These are phyloP conservation scores for Torulaspora maleeae DNA, from an alignment of 805 yeast genomes.

Conservation along the genomic window DNA sequence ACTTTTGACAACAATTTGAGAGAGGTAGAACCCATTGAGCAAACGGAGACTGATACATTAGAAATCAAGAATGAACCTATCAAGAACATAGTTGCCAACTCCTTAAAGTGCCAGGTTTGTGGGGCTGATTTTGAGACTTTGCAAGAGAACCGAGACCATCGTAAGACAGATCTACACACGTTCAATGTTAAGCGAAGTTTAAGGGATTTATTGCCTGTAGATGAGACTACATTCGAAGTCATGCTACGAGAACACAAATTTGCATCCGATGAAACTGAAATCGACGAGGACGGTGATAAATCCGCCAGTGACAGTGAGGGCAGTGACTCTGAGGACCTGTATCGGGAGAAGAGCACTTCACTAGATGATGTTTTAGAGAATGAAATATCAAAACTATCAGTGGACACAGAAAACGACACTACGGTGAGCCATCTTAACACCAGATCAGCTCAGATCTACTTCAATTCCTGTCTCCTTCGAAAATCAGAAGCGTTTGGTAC, in stretches of 20 bases:
- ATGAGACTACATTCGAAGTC: conserved; percentile 56
- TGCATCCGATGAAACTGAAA: conserved; percentile 48
- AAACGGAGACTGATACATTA: neutral
- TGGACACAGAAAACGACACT: conserved; percentile 20
- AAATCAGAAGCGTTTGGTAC: conserved; percentile 53
- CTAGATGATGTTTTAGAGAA: conserved; percentile 28
- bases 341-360: conserved; percentile 24
- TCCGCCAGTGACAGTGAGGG: conserved; percentile 38
- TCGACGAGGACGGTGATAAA: conserved; percentile 35
- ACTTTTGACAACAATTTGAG: conserved; percentile 51
- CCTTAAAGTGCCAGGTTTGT: conserved; percentile 27
- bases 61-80: neutral
- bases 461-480: conserved; percentile 46
- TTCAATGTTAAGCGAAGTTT: conserved; percentile 54
- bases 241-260: conserved; percentile 18
- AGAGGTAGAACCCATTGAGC: conserved; percentile 21
- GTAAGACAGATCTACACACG: conserved; percentile 54
- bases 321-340: conserved; percentile 22
- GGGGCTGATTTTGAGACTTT: conserved; percentile 16
- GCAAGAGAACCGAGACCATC: conserved; percentile 40
- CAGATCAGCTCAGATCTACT: conserved; percentile 62
- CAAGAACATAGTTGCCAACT: conserved; percentile 10
- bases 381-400: conserved; percentile 19
- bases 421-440: conserved; percentile 56
- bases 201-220: conserved; percentile 42